These are phyloP conservation scores for Rhynchospora tenuis DNA, from an alignment of 176 grass and related monocot species.

Conservation along the genomic window DNA sequence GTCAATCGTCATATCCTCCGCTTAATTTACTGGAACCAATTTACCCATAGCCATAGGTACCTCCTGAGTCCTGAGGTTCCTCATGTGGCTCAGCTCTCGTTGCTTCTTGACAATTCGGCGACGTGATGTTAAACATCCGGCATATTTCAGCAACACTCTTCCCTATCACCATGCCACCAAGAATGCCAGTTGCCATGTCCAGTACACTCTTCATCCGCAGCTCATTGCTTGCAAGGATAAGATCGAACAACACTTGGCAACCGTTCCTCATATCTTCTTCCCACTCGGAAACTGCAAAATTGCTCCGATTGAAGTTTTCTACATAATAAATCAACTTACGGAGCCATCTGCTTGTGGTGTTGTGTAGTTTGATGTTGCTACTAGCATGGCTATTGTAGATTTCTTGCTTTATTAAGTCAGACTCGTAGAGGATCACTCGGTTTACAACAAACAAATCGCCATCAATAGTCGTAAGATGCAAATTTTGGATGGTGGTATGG, in stretches of 20 bases:
- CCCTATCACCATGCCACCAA: background rate
- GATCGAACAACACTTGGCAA: background rate
- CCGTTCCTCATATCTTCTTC: background rate
- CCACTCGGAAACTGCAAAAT: background rate
- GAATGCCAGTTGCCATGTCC: background rate
- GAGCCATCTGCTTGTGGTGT: background rate
- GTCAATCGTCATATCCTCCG: background rate
- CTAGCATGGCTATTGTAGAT: background rate
- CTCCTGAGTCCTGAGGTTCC: too few relatives aligned
- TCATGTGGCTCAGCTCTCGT: background rate
- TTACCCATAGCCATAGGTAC: background rate
- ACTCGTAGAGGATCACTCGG: background rate
- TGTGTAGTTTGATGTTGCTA: background rate
- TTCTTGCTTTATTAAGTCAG: background rate
- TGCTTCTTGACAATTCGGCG: background rate
- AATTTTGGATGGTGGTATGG: background rate
- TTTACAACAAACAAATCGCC: background rate
- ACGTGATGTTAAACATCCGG: background rate
- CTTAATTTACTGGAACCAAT: background rate
- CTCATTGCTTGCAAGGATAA: background rate
- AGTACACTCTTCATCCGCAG: background rate
- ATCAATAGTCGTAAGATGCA: background rate
- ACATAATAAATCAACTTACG: background rate
- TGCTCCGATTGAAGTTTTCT: background rate
- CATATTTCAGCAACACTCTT: background rate